Percentiles rank a stretch among this genome's conserved stretches.
Conservation (phyloP, 257 asterid species). For the Hygrophila difformis region DNA sequence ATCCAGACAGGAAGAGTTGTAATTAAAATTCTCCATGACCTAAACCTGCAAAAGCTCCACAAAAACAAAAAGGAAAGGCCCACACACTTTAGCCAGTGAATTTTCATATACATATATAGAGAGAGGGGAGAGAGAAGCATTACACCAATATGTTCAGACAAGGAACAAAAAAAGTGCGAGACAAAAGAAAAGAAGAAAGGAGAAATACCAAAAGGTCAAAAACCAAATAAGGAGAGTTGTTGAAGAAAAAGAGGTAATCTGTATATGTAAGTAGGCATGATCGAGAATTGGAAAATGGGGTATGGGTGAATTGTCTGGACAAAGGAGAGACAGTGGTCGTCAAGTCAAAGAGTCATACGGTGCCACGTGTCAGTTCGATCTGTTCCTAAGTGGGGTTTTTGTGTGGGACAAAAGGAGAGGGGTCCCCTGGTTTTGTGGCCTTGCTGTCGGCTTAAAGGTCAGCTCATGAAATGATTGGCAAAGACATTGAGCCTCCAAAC, state of each 20-base stretch:
- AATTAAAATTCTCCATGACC: conserved; percentile 36
- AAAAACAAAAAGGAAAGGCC: no score
- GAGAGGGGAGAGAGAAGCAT: no score
- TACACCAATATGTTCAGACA: not conserved
- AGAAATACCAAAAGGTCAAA: conserved; percentile 27
- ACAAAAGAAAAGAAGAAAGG: conserved; percentile 16
- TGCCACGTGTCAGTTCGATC: conserved; percentile 15
- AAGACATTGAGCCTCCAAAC: conserved; percentile 32
- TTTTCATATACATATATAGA: no score
- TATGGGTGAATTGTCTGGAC: not conserved
- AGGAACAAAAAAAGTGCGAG: conserved; percentile 19
- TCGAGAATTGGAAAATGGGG: not conserved
- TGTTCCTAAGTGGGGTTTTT: not conserved
- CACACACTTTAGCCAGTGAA: no score
- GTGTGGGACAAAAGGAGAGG: conserved; percentile 27
- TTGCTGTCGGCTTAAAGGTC: conserved; percentile 42
- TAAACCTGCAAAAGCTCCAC: no score
- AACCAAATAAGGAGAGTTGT: conserved; percentile 21
- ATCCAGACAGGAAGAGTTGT: conserved; percentile 39
- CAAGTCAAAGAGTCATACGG: conserved; percentile 24
- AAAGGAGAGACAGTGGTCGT: conserved; percentile 29
- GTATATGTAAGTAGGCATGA: not conserved
- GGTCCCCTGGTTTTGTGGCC: conserved; percentile 23
- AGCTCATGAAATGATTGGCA: conserved; percentile 56
- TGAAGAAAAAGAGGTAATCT: not conserved